Evolutionary conservation across 768 basidiomycete species (phyloP), one percentile per base, ranked within the genome.

Genomic region (Lyophyllum shimeji): DNA sequence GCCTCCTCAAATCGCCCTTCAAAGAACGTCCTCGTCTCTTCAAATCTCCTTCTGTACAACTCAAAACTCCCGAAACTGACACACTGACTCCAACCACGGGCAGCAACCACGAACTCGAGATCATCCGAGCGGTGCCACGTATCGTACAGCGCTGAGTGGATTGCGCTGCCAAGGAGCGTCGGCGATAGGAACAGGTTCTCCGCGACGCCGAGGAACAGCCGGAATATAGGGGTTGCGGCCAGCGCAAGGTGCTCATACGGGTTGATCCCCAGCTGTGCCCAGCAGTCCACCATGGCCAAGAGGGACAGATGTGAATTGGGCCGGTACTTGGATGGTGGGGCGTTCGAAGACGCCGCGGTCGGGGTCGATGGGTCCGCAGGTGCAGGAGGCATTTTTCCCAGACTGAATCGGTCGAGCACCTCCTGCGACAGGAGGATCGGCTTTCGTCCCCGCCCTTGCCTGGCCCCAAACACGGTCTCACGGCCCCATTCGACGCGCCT

Each of bases 261-360:
- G 52, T 90, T 83, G 66, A 97, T 95, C 0, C 78, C 75, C 50
- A 98, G 83, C 49, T 83, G 82, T 7, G 92, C 89, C 97, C 97
- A 99, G 64, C 92, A 95, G 71, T 99, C 97, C 18, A 98, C 97
- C 95, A 99, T 98, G 15, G 95, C 95, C 46, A 98, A 83, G 7
- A 99, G 80, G 8, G 93, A 87, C 53, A 98, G 84, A 69, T 99
- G 96, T 0, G 93, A 95, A 68, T 98, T 98, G 7, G 83, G 82
- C 7, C 79, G 74, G 57, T 80, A 78, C 60, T 63, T 60, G 4
- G 59, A 70, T 53, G 60, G 69, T 2, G 43, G 73, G 46, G 81
- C 86, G 61, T 85, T 59, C 59, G 81, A 24, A 85, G 84, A 64
- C 85, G 88, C 12, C 71, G 74, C 43, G 65, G 65, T 45, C 65